These are phyloP conservation scores for Paracoccidioides lutzii DNA, from an alignment of 2,329 filamentous ascomycete genomes.

Conservation along the genomic window DNA sequence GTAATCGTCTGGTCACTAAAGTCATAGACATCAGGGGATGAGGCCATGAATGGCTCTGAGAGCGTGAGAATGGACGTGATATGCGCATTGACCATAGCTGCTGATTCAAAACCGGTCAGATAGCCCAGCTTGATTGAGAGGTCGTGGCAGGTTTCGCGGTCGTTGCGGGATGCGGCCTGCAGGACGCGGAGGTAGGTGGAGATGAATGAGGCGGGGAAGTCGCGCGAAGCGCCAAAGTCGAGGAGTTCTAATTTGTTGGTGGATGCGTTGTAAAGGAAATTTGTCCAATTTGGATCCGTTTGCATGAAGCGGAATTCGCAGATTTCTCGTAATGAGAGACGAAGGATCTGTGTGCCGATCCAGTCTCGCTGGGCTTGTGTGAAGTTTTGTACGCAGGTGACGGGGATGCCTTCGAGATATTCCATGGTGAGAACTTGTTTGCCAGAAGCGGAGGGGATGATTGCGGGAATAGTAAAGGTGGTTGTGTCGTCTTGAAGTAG, in stretches of 20 bases:
- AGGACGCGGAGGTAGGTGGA: slow-evolving; percentile 67
- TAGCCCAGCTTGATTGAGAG: slow-evolving; percentile 74
- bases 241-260: slow-evolving; percentile 70
- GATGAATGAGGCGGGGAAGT: slow-evolving; percentile 71
- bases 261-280: slow-evolving; percentile 77
- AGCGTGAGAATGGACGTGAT: slow-evolving; percentile 77
- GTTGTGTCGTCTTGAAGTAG: slow-evolving; percentile 63
- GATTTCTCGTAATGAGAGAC: slow-evolving; percentile 84
- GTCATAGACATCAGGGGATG: slow-evolving; percentile 73
- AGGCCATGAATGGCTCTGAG: slow-evolving; percentile 73
- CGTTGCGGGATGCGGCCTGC: slow-evolving; percentile 60
- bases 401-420: slow-evolving; percentile 71
- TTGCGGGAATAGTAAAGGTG: slow-evolving; percentile 65
- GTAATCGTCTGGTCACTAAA: slow-evolving; percentile 94
- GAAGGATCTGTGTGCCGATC: slow-evolving; percentile 89
- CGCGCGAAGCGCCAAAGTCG: slow-evolving; percentile 87
- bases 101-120: slow-evolving; percentile 77
- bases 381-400: slow-evolving; percentile 66
- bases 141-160: slow-evolving; percentile 49
- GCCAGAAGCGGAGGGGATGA: slow-evolving; percentile 68
- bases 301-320: slow-evolving; percentile 97
- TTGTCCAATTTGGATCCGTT: slow-evolving; percentile 98
- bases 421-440: slow-evolving; percentile 86
- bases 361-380: slow-evolving; percentile 79
- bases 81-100: slow-evolving; percentile 79